A percentile compares a stretch with the other conserved stretches of the same genome.
Conservation (phyloP, 208 protist species). For the Novymonas esmeraldas region DNA sequence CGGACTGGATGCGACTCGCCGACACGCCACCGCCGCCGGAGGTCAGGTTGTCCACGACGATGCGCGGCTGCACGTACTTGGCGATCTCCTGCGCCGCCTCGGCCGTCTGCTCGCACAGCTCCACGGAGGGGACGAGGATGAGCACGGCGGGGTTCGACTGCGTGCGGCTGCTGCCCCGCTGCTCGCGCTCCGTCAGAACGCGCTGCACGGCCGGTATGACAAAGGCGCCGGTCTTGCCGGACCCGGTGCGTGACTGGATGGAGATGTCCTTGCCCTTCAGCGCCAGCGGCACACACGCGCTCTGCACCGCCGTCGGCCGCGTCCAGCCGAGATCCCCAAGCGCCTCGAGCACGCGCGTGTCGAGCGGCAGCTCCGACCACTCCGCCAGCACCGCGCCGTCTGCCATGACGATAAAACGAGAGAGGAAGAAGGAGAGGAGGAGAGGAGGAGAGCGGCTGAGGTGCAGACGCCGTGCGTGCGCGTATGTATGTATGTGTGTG, state of each 20-base stretch:
- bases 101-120: constrained; percentile 95
- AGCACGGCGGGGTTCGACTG: constrained; percentile 80
- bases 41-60: constrained; percentile 87
- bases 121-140: constrained; percentile 95
- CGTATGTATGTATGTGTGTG: no score
- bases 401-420: constrained; percentile 12
- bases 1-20: constrained; percentile 58
- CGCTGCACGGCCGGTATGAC: constrained; percentile 87
- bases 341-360: constrained; percentile 82
- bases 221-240: constrained; percentile 91
- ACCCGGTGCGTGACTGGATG: constrained; percentile 88
- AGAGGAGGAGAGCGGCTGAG: constrained; percentile 4
- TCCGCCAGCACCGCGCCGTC: constrained; percentile 36
- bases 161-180: constrained; percentile 28
- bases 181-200: constrained; percentile 80
- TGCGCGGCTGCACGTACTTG: constrained; percentile 80
- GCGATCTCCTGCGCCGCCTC: constrained; percentile 71
- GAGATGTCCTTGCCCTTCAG: constrained; percentile 92
- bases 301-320: constrained; percentile 94
- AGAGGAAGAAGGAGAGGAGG: constrained; percentile 5
- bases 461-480: no score
- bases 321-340: constrained; percentile 83
- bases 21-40: constrained; percentile 50
- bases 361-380: constrained; percentile 84
- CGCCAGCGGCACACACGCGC: constrained; percentile 92